phyloP scores from a whole-genome alignment of 2,329 filamentous ascomycete species.

The Tolypocladium sp. region DNA sequence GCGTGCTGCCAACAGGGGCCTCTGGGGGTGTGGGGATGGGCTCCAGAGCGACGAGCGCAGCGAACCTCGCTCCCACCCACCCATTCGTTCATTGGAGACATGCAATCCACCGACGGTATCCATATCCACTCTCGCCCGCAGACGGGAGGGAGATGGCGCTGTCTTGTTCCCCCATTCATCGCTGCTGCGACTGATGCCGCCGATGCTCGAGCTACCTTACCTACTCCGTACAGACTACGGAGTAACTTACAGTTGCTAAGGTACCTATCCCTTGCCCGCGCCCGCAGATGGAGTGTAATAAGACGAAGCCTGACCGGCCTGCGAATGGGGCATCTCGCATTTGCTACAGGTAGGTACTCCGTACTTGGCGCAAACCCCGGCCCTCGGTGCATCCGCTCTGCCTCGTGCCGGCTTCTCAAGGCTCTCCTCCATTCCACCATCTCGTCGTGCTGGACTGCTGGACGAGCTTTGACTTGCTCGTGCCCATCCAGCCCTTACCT shows the following conservation, averaged over 20 bases:
- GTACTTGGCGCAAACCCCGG: not conserved
- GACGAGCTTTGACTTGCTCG: not conserved
- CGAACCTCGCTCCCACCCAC: not conserved
- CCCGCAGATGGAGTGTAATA: not conserved
- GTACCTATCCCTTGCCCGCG: not conserved
- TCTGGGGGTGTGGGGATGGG: not conserved
- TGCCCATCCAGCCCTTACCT: not conserved
- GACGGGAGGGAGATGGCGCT: not conserved
- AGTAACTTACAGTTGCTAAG: no score
- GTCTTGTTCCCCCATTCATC: not conserved
- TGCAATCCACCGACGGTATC: not conserved
- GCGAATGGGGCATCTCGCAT: not conserved
- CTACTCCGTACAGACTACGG: no score
- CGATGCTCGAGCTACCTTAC: no score
- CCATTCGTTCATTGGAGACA: not conserved
- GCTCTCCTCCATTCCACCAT: not conserved
- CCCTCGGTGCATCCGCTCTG: not conserved
- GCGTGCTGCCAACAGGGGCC: slow-evolving; percentile 1
- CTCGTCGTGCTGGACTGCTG: not conserved
- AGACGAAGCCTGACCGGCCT: not conserved
- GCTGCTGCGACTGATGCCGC: no score
- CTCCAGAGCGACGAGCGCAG: not conserved
- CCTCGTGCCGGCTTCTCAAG: not conserved
- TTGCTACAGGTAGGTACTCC: no score
- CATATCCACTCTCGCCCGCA: not conserved